Percentiles rank a stretch among this genome's conserved stretches.
These are phyloP conservation scores for Mycena olivaceomarginata DNA, from an alignment of 768 basidiomycete genomes.

Conservation along the genomic window DNA sequence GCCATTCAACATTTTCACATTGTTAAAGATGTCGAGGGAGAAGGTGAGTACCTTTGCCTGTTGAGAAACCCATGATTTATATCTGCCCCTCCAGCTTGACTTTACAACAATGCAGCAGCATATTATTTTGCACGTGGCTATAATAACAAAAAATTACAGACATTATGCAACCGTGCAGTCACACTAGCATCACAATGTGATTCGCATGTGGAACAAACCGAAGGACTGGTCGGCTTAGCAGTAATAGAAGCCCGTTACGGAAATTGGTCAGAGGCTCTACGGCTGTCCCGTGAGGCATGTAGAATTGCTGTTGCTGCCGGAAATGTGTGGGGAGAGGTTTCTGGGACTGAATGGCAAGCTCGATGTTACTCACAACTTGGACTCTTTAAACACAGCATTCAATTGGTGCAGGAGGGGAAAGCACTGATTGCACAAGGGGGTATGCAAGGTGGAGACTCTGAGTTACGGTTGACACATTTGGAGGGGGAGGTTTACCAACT, in stretches of 20 bases:
- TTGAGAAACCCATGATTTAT: not conserved
- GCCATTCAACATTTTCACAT: not conserved
- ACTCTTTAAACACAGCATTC: not conserved
- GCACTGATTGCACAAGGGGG: not conserved
- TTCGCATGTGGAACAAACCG: not conserved
- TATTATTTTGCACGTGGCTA: constrained; percentile 1
- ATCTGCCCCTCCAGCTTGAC: not conserved
- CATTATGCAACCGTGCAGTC: constrained; percentile 11
- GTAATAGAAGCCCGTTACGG: not conserved
- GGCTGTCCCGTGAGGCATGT: not conserved
- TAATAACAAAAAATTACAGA: not conserved
- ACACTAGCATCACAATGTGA: constrained; percentile 1
- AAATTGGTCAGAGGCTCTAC: not conserved
- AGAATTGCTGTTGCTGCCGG: not conserved
- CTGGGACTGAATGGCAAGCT: not conserved
- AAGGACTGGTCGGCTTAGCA: constrained; percentile 13
- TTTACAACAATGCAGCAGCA: not conserved
- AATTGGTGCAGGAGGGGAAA: not conserved
- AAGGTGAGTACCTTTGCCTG: not conserved
- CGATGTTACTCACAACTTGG: not conserved
- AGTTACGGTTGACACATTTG: not conserved
- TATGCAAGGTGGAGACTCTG: not conserved
- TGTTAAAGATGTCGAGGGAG: not conserved
- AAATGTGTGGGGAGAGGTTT: not conserved
- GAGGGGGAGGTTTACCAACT: not conserved